Evolutionary conservation across 345 rosid genomes (phyloP).

Genomic region (Linum lewisii): DNA sequence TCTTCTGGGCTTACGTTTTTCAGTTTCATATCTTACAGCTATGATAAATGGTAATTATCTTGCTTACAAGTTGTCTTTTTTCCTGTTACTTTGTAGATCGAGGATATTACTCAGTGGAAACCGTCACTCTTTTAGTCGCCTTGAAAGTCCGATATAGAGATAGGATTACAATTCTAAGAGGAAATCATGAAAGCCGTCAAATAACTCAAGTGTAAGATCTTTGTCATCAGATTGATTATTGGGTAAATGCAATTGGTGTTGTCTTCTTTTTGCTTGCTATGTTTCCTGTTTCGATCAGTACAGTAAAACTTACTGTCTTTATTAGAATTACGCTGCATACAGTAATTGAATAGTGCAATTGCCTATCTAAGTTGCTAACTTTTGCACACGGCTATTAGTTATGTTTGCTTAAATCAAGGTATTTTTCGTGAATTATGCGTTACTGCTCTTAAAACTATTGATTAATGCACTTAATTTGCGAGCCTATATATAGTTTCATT

Average conservation of each 20-base stretch:
- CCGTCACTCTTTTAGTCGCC: conserved; percentile 29
- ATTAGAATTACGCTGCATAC: not conserved
- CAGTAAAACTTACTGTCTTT: not conserved
- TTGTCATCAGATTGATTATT: too few relatives aligned
- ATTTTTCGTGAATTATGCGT: not conserved
- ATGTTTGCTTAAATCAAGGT: not conserved
- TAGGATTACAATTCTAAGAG: conserved; percentile 29
- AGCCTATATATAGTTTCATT: not conserved
- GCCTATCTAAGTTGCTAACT: not conserved
- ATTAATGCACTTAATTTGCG: not conserved
- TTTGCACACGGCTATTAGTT: not conserved
- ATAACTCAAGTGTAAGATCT: conserved; percentile 29
- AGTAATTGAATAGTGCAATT: not conserved
- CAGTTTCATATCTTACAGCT: not conserved
- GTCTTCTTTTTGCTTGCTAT: not conserved
- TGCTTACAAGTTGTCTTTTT: not conserved
- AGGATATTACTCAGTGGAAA: conserved; percentile 32
- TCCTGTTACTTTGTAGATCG: conserved; percentile 16
- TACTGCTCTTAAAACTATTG: not conserved
- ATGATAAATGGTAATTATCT: not conserved
- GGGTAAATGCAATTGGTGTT: not conserved
- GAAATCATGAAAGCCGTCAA: conserved; percentile 31
- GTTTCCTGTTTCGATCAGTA: not conserved
- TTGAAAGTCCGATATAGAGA: conserved; percentile 29
- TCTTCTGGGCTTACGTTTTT: not conserved